Base-by-base conservation (phyloP, 1,139 yeast genomes). In the Pichia sp. region DNA sequence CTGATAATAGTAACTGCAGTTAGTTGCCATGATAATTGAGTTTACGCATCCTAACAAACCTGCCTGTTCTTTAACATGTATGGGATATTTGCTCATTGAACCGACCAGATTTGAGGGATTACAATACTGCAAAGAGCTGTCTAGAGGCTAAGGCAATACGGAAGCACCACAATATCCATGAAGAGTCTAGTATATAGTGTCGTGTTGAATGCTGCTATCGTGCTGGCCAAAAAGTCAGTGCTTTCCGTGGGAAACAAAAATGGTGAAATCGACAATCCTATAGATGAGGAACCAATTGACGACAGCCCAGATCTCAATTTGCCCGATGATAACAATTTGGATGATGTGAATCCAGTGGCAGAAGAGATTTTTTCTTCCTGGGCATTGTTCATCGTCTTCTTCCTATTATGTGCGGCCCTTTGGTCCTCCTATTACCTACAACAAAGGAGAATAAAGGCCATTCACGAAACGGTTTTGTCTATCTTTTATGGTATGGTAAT, bases 401-500 rank as follows among this genome's bases (percentile, higher is more conserved):
- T 87, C 54, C 75, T 95, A 48, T 74, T 95, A 49, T 87, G 95
- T 58, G 79, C 90, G 9, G 96, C 99, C 0, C 72, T 95, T 49
- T 93, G 98, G 97, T 87, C 96, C 2, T 86, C 96, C 31, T 95
- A 93, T 70, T 93, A 87, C 67, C 74, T 95, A 51, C 96, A 93
- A 65, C 96, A 89, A 64, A 80, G 91, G 61, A 78, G 95, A 60
- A 91, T 95, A 60, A 91, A 89, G 66, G 96, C 96, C 2, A 82
- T 95, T 18, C 99, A 95, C 69, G 99, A 95, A 71, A 93, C 99
- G 0, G 99, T 95, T 44, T 74, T 95, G 49, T 89, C 98, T 1
- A 93, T 95, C 58, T 90, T 93, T 66, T 89, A 93, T 62, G 99
- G 99, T 31, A 91, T 90, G 98, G 76, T 89, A 48, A 96, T 95